Conservation (phyloP, 2,329 filamentous ascomycete species). For the Aspergillus sp. region DNA sequence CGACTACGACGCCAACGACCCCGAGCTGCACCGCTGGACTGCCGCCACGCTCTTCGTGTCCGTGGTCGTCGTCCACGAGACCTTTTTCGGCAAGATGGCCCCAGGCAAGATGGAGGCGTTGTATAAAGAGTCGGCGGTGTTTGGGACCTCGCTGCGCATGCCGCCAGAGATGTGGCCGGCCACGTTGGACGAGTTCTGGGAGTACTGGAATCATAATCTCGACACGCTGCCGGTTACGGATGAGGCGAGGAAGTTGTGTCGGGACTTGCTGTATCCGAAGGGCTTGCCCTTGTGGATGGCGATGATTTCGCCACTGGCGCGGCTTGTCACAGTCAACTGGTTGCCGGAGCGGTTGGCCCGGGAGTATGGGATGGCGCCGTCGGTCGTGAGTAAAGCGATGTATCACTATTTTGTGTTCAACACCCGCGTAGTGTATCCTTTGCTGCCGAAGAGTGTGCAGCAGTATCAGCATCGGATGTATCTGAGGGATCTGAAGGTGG, state of each 20-base stretch:
- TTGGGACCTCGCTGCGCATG: conserved; percentile 18
- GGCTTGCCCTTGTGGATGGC: conserved; percentile 5
- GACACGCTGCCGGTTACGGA: conserved; percentile 23
- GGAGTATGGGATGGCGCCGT: conserved; percentile 15
- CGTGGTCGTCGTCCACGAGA: conserved; percentile 23
- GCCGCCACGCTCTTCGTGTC: conserved; percentile 27
- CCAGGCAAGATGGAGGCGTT: conserved; percentile 6
- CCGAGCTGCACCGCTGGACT: conserved; percentile 28
- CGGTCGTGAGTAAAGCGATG: conserved; percentile 1
- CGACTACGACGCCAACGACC: conserved; percentile 25
- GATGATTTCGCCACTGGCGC: not conserved
- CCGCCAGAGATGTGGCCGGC: conserved; percentile 29
- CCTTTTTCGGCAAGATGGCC: conserved; percentile 20
- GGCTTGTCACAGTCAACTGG: conserved; percentile 7
- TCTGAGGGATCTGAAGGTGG: conserved; percentile 13
- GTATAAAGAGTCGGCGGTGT: conserved; percentile 13
- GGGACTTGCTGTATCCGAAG: conserved; percentile 15
- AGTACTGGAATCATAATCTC: conserved; percentile 29
- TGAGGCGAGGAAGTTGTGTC: conserved; percentile 21
- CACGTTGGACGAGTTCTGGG: conserved; percentile 23
- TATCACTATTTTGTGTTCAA: conserved; percentile 9
- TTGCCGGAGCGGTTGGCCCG: conserved; percentile 6
- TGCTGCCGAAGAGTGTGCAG: conserved; percentile 3
- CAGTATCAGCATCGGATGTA: conserved; percentile 8
- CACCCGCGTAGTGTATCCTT: conserved; percentile 8